Percentiles rank a stretch among this genome's conserved stretches.
Evolutionary conservation across 345 rosid genomes (phyloP).

Genomic region (Psidium friedrichsthalianum): DNA sequence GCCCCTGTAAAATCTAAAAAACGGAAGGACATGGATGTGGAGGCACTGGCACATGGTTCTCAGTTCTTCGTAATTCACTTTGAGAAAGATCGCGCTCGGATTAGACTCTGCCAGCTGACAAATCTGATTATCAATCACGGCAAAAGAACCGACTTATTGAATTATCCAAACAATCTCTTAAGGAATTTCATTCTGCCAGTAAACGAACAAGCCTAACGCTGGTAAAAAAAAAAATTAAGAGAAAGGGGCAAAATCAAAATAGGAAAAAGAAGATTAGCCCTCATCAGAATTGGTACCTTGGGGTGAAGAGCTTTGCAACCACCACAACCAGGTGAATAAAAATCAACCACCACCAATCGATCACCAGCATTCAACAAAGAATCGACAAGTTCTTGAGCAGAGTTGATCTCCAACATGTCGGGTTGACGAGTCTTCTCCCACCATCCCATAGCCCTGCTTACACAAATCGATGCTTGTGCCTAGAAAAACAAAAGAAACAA

Average conservation of each 20-base stretch:
- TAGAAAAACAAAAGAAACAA: neutral
- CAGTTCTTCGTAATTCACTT: conserved; percentile 66
- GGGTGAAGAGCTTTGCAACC: conserved; percentile 86
- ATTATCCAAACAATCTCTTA: neutral
- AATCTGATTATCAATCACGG: conserved; percentile 24
- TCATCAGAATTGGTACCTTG: conserved; percentile 24
- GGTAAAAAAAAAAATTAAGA: neutral
- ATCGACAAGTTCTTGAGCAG: conserved; percentile 52
- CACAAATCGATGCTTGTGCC: conserved; percentile 28
- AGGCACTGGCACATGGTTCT: conserved; percentile 54
- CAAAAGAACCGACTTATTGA: neutral
- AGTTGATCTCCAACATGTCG: conserved; percentile 57
- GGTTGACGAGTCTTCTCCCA: conserved; percentile 57
- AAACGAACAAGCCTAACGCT: neutral
- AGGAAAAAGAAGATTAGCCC: neutral
- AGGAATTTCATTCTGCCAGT: neutral
- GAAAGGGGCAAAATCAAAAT: neutral
- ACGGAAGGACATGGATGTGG: conserved; percentile 61
- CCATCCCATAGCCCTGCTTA: conserved; percentile 51
- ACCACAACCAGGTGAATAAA: conserved; percentile 81
- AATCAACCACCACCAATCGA: conserved; percentile 47
- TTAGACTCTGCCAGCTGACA: conserved; percentile 69
- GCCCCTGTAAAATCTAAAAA: conserved; percentile 71
- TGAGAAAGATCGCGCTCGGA: conserved; percentile 45
- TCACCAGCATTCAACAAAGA: conserved; percentile 49